Evolutionary conservation across 805 yeast genomes (phyloP), one percentile per base, ranked within the genome.

Genomic region (Ogataea henricii): DNA sequence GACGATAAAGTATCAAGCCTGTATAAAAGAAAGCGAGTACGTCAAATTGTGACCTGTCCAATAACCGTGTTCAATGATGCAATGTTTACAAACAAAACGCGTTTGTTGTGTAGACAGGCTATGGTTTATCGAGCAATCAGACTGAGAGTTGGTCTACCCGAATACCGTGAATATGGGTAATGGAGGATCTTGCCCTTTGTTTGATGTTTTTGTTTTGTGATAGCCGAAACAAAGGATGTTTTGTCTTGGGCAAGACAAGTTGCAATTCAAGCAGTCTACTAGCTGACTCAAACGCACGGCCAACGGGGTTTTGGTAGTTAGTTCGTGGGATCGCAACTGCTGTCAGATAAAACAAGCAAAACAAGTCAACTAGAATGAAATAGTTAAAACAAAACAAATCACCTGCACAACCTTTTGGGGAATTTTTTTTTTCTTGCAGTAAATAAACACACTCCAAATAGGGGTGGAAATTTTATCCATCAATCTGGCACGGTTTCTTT

Each of bases 371-470:
- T 4, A 14, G 23, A 37, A 21, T 39, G 42, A 39, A 39, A 39
- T 39, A 39, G 42, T 17, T 39, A 39, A 39, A 39, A 39, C 42
- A 39, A 39, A 39, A 26, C 42, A 39, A 39, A 39, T 39, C 32
- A 26, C 33, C 42, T 39, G 42, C 42, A 39, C 33, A 9, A 39
- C 42, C 42, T 17, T 23, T 26, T 39, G 33, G 42, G 42, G 25
- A 39, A 17, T 26, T 39, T 39, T 38, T 39, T 38, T 39, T 39
- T 23, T 35, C 10, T 27, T 37, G 29, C 40, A 37, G 40, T 23
- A 25, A 27, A 14, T 39, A 39, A 39, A 39, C 42, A 39, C 42
- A 22, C 21, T 35, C 27, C 42, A 25, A 39, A 39, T 39, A n/a
- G 13, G 42, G 42, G 14, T 39, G 16, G 3, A 18, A 26, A 39